Conservation (phyloP, 2,329 filamentous ascomycete genomes). For the Trichophyton verrucosum region DNA sequence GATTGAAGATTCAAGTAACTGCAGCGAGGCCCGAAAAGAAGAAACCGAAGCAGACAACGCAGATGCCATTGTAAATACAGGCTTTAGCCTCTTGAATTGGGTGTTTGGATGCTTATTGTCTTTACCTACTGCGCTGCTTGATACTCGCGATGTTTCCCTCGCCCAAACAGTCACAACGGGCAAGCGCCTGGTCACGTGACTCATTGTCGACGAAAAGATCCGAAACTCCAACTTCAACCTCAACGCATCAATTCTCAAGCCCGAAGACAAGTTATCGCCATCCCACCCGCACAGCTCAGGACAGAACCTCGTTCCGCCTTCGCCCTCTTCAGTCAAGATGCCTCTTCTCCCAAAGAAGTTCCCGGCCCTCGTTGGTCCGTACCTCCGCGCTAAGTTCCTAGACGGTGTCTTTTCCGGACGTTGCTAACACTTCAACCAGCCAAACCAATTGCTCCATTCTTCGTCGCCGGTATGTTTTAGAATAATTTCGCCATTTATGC, state of each 20-base stretch:
- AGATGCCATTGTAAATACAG: slow-evolving; percentile 22
- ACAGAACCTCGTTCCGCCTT: background rate
- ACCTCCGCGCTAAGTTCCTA: slow-evolving; percentile 13
- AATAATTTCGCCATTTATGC: slow-evolving; percentile 1
- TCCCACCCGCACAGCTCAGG: slow-evolving; percentile 15
- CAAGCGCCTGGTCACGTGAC: slow-evolving; percentile 7
- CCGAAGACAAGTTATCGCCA: slow-evolving; percentile 11
- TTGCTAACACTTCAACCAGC: slow-evolving; percentile 41
- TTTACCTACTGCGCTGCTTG: background rate
- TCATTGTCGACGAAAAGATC: slow-evolving; percentile 6
- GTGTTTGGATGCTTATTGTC: background rate
- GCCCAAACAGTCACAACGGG: background rate
- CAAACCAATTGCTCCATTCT: slow-evolving; percentile 86
- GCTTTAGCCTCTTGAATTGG: background rate
- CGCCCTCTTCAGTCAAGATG: slow-evolving; percentile 44
- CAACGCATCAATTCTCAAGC: background rate
- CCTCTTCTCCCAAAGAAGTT: slow-evolving; percentile 77
- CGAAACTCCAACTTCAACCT: slow-evolving; percentile 7
- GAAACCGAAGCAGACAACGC: slow-evolving; percentile 49
- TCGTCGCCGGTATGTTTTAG: slow-evolving; percentile 69
- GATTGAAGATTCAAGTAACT: slow-evolving; percentile 51
- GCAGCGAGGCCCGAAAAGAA: slow-evolving; percentile 49
- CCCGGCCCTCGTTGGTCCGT: slow-evolving; percentile 64
- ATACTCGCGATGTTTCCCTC: background rate
- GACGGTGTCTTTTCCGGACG: slow-evolving; percentile 21